Evolutionary conservation across 2,329 filamentous ascomycete genomes (phyloP).

Genomic region (Aspergillus ochraceoroseus): DNA sequence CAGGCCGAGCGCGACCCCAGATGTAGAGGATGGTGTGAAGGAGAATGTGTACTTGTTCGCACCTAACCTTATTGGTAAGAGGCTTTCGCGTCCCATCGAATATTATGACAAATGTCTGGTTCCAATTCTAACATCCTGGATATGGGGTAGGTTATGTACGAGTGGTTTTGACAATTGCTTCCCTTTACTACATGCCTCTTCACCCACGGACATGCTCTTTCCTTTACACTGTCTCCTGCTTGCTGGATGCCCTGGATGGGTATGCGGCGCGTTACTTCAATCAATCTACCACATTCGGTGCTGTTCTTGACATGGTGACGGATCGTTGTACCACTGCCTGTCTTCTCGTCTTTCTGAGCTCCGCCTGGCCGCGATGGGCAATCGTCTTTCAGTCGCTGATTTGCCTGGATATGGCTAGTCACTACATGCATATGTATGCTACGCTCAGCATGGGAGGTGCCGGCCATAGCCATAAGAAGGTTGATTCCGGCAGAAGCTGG

Average conservation of each 20-base stretch:
- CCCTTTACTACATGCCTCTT: constrained; percentile 97
- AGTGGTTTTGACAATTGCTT: constrained; percentile 77
- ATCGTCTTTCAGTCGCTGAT: constrained; percentile 93
- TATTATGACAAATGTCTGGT: background rate
- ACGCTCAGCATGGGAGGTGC: constrained; percentile 81
- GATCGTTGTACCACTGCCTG: constrained; percentile 96
- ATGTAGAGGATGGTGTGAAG: constrained; percentile 34
- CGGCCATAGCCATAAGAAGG: constrained; percentile 82
- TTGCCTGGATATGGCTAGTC: constrained; percentile 85
- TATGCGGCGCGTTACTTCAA: constrained; percentile 81
- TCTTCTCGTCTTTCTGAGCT: constrained; percentile 87
- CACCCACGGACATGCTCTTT: constrained; percentile 93
- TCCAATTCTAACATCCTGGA: constrained; percentile 6
- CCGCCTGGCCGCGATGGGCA: constrained; percentile 88
- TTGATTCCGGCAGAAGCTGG: constrained; percentile 82
- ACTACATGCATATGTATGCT: constrained; percentile 99
- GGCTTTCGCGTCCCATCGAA: constrained; percentile 1
- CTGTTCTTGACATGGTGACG: constrained; percentile 97
- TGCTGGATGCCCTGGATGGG: constrained; percentile 92
- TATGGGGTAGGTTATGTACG: constrained; percentile 62
- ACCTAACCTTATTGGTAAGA: constrained; percentile 73
- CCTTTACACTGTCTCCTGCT: constrained; percentile 81
- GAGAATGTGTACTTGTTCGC: constrained; percentile 81
- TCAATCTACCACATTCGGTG: constrained; percentile 92
- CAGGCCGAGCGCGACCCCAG: constrained; percentile 19